Evolutionary conservation across 192 early-diverging fungal genomes (phyloP), one percentile per base, ranked within the genome.

Genomic region (Backusella psychrophila): DNA sequence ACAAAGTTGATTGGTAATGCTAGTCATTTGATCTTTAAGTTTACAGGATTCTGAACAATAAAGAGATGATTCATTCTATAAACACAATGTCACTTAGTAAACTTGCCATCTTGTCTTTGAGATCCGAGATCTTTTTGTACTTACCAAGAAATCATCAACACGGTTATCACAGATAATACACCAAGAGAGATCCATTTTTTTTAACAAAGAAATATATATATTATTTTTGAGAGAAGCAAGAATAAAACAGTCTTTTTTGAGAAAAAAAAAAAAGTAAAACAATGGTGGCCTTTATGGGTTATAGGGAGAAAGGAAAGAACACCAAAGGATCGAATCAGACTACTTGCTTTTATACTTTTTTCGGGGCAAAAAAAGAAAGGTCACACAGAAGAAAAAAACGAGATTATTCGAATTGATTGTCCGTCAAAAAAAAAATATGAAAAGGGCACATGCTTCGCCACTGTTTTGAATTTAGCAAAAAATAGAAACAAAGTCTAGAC

Each of bases 141-240:
- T 49, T 49, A 77, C 79, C 71, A 77, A 21, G 21, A 49, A 19
- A 49, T 81, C 79, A 52, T 77, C 79, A 19, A 76, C 71, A 68
- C 75, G 75, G 19, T 72, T 71, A 29, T 81, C 79, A 56, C 79
- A 81, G 66, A 81, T 81, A 63, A 81, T 81, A 77, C 79, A 81
- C 79, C 79, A 81, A 76, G 79, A 81, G 53, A 81, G 72, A 69
- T 81, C 79, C 79, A 81, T 81, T 29, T 59, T 39, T 41, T 36
- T 46, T 49, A 33, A 31, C 59, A 26, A 23, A 46, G 49, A 49
- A 44, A 14, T 31, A 53, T 39, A 46, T 34, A 52, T 49, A 21
- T n/a, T 49, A 49, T 49, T 49, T 15, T 44, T 36, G 44, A 68
- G 17, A 66, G 14, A 34, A 17, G 12, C 17, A 35, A 9, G 35